phyloP scores from a whole-genome alignment of 805 yeast species.

The Yarrowia sp. region DNA sequence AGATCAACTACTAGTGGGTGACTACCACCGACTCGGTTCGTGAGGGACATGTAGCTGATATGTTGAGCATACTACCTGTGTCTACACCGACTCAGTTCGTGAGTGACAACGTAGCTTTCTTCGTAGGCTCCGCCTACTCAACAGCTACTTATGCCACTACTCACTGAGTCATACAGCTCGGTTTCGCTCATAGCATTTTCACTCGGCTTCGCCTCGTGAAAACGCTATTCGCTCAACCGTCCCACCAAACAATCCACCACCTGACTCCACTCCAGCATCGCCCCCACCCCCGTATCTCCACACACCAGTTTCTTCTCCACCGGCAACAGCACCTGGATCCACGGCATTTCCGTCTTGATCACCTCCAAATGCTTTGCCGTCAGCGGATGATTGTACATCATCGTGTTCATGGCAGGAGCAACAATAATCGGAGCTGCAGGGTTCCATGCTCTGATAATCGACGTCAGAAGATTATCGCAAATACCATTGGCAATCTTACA shows the following conservation, averaged over 20 bases:
- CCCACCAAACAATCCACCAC: slow-evolving; percentile 78
- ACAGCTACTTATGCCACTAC: not conserved
- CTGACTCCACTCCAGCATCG: slow-evolving; percentile 96
- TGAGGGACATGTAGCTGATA: too few species aligned
- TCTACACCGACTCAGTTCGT: too few species aligned
- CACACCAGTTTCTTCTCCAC: slow-evolving; percentile 92
- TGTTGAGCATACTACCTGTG: too few species aligned
- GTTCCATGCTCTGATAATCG: slow-evolving; percentile 93
- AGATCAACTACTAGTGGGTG: too few species aligned
- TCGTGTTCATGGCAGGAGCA: slow-evolving; percentile 96
- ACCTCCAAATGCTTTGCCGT: slow-evolving; percentile 78
- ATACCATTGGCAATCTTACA: slow-evolving; percentile 87
- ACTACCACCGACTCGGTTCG: too few species aligned
- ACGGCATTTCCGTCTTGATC: slow-evolving; percentile 83
- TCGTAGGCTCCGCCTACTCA: too few species aligned
- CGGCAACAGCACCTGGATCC: slow-evolving; percentile 86
- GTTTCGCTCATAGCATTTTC: too few species aligned
- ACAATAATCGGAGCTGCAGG: slow-evolving; percentile 82
- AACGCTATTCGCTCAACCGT: slow-evolving; percentile 35
- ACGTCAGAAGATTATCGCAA: slow-evolving; percentile 87
- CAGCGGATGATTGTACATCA: slow-evolving; percentile 83
- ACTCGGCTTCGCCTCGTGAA: not conserved
- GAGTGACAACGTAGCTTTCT: too few species aligned
- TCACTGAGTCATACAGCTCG: not conserved
- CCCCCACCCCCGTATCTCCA: slow-evolving; percentile 98